A percentile compares a stretch with the other conserved stretches of the same genome.
Conservation (phyloP, 306 rosid genomes). For the Gastrolobium bilobum region DNA sequence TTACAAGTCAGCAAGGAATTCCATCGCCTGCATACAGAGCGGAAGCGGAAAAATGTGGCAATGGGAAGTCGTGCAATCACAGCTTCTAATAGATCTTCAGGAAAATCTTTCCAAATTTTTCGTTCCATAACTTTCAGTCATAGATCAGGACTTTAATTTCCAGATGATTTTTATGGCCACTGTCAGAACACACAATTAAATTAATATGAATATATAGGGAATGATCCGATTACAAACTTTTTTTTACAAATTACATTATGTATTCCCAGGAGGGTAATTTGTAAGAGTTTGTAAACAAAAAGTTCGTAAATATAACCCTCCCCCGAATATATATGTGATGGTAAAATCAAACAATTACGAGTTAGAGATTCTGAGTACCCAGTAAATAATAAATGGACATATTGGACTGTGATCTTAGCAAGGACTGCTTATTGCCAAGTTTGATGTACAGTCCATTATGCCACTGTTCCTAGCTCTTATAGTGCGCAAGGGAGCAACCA, state of each 20-base stretch:
- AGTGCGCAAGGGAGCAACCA: neutral
- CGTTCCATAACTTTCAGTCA: conserved; percentile 74
- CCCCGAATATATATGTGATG: neutral
- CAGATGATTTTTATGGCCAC: conserved; percentile 55
- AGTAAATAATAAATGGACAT: conserved; percentile 9
- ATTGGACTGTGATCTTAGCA: neutral
- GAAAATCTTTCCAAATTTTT: conserved; percentile 85
- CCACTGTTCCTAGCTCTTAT: neutral
- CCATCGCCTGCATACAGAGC: conserved; percentile 84
- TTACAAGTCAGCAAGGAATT: conserved; percentile 79
- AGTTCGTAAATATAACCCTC: no score
- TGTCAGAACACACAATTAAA: neutral
- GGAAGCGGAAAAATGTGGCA: conserved; percentile 80
- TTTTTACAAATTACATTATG: no score
- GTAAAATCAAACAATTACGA: neutral
- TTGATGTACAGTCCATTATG: neutral
- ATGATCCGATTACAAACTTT: no score
- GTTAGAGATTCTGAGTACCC: neutral
- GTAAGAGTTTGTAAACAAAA: no score
- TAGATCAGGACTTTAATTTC: conserved; percentile 31
- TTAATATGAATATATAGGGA: no score
- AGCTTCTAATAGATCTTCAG: conserved; percentile 84
- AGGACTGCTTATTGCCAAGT: conserved; percentile 14
- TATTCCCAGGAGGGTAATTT: no score
- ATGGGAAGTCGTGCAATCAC: conserved; percentile 92